Percentiles rank a stretch among this genome's conserved stretches.
phyloP scores from a whole-genome alignment of 2,329 filamentous ascomycete genomes.

The Aspergillus tamarii region DNA sequence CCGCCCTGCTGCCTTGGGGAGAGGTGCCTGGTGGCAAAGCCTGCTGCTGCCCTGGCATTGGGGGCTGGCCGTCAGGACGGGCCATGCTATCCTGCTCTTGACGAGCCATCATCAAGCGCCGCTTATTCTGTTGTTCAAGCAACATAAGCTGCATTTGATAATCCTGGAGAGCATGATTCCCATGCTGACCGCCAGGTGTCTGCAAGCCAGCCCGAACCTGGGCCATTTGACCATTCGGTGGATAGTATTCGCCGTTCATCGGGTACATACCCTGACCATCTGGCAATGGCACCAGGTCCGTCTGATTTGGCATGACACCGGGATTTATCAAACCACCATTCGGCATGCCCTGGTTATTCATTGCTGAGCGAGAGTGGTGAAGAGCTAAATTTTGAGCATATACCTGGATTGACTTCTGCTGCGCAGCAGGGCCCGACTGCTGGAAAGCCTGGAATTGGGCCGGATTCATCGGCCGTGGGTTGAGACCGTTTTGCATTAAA shows the following conservation, averaged over 20 bases:
- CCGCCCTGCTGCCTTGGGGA: conserved; percentile 59
- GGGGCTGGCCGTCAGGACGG: conserved; percentile 53
- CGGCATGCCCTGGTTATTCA: conserved; percentile 79
- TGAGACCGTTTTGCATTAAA: conserved; percentile 69
- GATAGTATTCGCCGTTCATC: conserved; percentile 60
- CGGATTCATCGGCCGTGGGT: conserved; percentile 71
- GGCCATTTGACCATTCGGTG: conserved; percentile 58
- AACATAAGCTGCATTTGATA: conserved; percentile 73
- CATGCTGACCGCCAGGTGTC: conserved; percentile 45
- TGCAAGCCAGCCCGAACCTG: conserved; percentile 43
- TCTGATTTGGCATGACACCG: conserved; percentile 71
- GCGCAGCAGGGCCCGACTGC: conserved; percentile 59
- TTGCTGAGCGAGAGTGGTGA: conserved; percentile 74
- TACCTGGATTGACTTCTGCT: conserved; percentile 83
- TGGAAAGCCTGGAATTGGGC: conserved; percentile 73
- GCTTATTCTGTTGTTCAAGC: conserved; percentile 70
- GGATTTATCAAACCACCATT: conserved; percentile 66
- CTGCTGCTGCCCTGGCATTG: conserved; percentile 49
- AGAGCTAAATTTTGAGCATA: conserved; percentile 84
- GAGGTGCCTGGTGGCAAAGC: conserved; percentile 59
- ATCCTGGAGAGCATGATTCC: conserved; percentile 68
- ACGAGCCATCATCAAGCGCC: conserved; percentile 66
- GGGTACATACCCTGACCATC: conserved; percentile 56
- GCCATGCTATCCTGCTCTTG: conserved; percentile 68
- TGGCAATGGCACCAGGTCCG: conserved; percentile 79